These are phyloP conservation scores for Patellifolia procumbens DNA, from an alignment of 179 eudicot species.

Conservation along the genomic window DNA sequence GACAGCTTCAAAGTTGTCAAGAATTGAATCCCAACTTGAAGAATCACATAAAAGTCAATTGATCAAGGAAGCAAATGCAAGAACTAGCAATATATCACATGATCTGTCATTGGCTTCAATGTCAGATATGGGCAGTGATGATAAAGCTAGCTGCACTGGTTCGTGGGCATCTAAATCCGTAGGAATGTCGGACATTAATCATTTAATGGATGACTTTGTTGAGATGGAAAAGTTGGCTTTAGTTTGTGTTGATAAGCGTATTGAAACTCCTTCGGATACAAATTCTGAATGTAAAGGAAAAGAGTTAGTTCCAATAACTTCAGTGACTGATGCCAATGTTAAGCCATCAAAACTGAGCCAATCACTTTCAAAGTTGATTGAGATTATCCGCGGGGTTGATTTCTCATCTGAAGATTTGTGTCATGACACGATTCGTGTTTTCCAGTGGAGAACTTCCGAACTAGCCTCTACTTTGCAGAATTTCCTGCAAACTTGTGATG, in stretches of 20 bases:
- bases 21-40: constrained; percentile 47
- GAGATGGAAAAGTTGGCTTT: constrained; percentile 95
- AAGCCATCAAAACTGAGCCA: constrained; percentile 34
- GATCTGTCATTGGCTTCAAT: constrained; percentile 50
- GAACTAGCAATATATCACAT: constrained; percentile 22
- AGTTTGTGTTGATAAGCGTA: constrained; percentile 54
- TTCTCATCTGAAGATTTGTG: constrained; percentile 27
- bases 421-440: constrained; percentile 45
- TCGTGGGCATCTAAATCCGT: constrained; percentile 66
- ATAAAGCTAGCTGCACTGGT: constrained; percentile 64
- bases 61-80: constrained; percentile 25
- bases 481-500: constrained; percentile 54
- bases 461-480: constrained; percentile 49
- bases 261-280: constrained; percentile 32
- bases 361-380: constrained; percentile 56
- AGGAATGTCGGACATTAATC: constrained; percentile 58
- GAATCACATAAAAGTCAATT: constrained; percentile 38
- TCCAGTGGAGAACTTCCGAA: constrained; percentile 82
- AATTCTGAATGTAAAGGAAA: constrained; percentile 30
- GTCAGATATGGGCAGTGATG: constrained; percentile 79
- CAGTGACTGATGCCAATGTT: constrained; percentile 7
- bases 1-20: constrained; percentile 45
- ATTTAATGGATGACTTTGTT: constrained; percentile 87
- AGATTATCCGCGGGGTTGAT: constrained; percentile 62
- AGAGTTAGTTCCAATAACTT: constrained; percentile 30